Evolutionary conservation across 2,329 filamentous ascomycete species (phyloP), one percentile per base, ranked within the genome.

Genomic region (Clathrospora elynae): DNA sequence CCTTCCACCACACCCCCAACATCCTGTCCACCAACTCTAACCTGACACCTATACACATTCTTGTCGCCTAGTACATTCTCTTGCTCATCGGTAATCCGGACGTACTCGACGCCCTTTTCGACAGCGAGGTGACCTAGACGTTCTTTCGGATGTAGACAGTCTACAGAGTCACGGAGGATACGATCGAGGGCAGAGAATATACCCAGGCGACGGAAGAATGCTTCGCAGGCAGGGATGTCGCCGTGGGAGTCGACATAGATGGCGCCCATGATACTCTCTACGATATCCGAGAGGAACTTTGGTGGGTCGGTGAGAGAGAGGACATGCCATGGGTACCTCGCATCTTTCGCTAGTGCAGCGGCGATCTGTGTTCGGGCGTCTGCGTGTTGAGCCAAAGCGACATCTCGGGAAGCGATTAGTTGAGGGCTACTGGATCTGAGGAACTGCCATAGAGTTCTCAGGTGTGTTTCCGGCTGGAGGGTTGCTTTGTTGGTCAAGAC

Each of bases 201-300:
- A 0, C 89, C 89, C 3, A 90, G 71, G 0, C 74, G 71, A 30
- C 80, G 76, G 0, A 89, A 65, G 24, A 96, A 76, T 0, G 38
- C 60, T 35, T 78, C 73, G 57, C 89, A 95, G 0, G 64, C 40
- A 6, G 39, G 14, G 7, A 59, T 46, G 33, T 46, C 50, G 13
- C 55, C 57, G 6, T 37, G 47, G 4, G 53, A 87, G 66, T 97
- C 93, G 13, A 96, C 75, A 75, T 87, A 96, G 0, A 96, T 78
- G 0, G 90, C 91, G 0, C 88, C 92, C 0, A 97, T 69, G 0
- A 95, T 66, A 20, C 82, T 81, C 72, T 97, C 92, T 7, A 96
- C 76, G 6, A 96, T 72, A 66, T 62, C 57, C 9, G 57, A 61
- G n/a, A 62, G 38, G 16, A 56, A 57, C 14, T 62, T 61, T 1